Evolutionary conservation across 352 stramenopile species (phyloP), one percentile per base, ranked within the genome.

Genomic region (Globisporangium nunn): DNA sequence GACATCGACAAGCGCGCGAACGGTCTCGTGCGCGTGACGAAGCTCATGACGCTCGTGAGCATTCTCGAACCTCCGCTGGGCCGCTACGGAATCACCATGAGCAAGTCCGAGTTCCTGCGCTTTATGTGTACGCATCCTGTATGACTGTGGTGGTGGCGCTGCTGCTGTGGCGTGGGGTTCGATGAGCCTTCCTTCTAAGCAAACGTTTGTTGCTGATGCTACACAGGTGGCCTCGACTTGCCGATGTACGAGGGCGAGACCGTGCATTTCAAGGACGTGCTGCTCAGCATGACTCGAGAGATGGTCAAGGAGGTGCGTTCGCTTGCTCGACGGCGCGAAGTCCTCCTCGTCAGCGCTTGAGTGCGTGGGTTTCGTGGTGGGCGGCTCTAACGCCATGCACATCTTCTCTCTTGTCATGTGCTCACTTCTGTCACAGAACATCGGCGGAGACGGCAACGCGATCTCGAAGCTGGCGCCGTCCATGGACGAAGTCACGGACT

Each of bases 1-100:
- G 65, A 93, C 51, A 96, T 95, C 55, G 93, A 98, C 56, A 87
- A 85, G 10, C 72, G 85, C 39, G 91, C 88, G 11, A 95, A 76
- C 0, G 87, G 82, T 0, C 91, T 91, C 47, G 91, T 98, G 37
- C 71, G 74, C 35, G 73, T 91, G 1, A 69, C 78, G 7, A 74
- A 95, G 49, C 63, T 98, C 15, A 54, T 76, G 52, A 56, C 74
- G 23, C 85, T 97, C 7, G 73, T 97, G 41, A 81, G 79, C 33
- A 69, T 84, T 10, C 70, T 97, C 3, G 66, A 83, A 33, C 72
- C 80, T 31, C 91, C 89, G 5, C 77, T 97, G 15, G 89, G 88
- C 5, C 76, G 68, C 28, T 67, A 74, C 11, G 68, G 68, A 10
- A 58, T 87, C 23, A 55, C 70, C 4, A 59, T 71, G 10, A 71